Evolutionary conservation across 345 rosid species (phyloP).

Genomic region (Gossypium australe): DNA sequence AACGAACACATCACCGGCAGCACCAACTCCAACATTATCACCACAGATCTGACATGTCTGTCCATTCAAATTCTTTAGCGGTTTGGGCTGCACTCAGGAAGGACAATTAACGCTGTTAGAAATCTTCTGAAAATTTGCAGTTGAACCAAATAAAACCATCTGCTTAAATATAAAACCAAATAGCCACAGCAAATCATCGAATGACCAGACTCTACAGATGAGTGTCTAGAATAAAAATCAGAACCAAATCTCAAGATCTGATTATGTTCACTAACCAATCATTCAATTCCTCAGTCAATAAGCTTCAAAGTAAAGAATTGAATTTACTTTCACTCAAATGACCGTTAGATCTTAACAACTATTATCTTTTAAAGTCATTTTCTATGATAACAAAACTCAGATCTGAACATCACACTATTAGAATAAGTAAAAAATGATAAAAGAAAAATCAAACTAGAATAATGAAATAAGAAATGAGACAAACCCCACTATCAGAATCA

Average conservation of each 20-base stretch:
- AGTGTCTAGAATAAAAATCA: background rate
- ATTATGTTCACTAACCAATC: background rate
- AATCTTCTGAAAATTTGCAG: background rate
- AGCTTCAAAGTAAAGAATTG: background rate
- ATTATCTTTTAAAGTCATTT: constrained; percentile 4
- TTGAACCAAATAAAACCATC: background rate
- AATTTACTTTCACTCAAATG: background rate
- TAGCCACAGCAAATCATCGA: background rate
- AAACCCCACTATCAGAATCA: constrained; percentile 94
- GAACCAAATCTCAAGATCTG: constrained; percentile 2
- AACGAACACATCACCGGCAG: constrained; percentile 74
- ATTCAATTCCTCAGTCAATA: background rate
- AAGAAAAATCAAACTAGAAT: background rate
- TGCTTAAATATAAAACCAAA: background rate
- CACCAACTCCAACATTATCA: constrained; percentile 65
- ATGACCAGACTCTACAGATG: too few species aligned
- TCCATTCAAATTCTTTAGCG: constrained; percentile 60
- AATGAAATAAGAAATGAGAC: constrained; percentile 22
- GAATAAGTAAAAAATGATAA: background rate
- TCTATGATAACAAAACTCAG: constrained; percentile 15
- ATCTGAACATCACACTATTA: constrained; percentile 18
- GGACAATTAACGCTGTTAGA: constrained; percentile 14
- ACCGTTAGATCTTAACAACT: background rate
- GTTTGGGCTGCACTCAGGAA: constrained; percentile 66
- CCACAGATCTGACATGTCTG: constrained; percentile 97